Conservation (phyloP, 2,329 filamentous ascomycete genomes). For the Fusarium nodosum region DNA sequence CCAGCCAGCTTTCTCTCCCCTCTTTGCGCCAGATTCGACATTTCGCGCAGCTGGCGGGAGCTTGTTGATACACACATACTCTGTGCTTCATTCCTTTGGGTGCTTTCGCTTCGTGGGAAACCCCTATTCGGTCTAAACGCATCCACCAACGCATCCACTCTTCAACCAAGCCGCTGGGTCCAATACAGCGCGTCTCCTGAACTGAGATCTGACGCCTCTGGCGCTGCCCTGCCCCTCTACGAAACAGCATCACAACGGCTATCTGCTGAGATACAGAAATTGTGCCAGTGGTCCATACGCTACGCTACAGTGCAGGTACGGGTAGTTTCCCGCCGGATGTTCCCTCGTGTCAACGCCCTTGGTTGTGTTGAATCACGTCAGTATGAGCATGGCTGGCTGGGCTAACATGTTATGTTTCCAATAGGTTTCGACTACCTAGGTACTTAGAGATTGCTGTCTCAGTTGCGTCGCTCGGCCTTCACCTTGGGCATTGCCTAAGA, state of each 20-base stretch:
- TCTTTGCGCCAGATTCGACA: slow-evolving; percentile 35
- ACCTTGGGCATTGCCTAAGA: slow-evolving; percentile 24
- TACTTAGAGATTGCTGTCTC: slow-evolving; percentile 25
- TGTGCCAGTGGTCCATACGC: neutral
- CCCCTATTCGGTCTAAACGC: slow-evolving; percentile 4
- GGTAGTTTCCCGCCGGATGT: slow-evolving; percentile 15
- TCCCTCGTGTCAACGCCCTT: slow-evolving; percentile 26
- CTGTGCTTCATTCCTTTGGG: slow-evolving; percentile 38
- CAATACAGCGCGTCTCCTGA: slow-evolving; percentile 29
- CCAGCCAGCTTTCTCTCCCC: slow-evolving; percentile 40
- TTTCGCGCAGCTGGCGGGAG: slow-evolving; percentile 35
- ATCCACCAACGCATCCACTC: slow-evolving; percentile 21
- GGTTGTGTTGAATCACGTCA: slow-evolving; percentile 17
- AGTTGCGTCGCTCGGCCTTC: slow-evolving; percentile 1
- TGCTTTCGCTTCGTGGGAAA: slow-evolving; percentile 3
- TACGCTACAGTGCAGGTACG: slow-evolving; percentile 17
- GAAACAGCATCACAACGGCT: slow-evolving; percentile 15
- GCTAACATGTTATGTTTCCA: slow-evolving; percentile 36
- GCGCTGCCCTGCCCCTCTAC: slow-evolving; percentile 30
- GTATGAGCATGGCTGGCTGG: slow-evolving; percentile 1
- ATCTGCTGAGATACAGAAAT: slow-evolving; percentile 10
- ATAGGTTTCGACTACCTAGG: slow-evolving; percentile 35
- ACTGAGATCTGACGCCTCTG: slow-evolving; percentile 29
- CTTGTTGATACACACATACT: slow-evolving; percentile 18
- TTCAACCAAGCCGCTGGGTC: slow-evolving; percentile 30